Evolutionary conservation across 805 yeast species (phyloP).

Genomic region (Saccharomycopsis amapae): DNA sequence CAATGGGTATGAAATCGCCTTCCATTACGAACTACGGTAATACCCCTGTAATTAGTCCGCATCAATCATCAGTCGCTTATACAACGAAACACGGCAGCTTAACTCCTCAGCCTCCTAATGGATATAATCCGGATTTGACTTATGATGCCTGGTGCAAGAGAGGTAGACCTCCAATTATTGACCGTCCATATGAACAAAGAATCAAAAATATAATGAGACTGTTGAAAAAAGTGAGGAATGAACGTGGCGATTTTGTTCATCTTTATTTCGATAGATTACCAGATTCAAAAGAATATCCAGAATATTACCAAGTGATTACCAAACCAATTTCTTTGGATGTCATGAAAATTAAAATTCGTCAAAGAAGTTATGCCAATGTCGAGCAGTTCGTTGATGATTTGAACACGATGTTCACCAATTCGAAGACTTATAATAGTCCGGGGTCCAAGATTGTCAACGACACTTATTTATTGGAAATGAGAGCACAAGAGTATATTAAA

Average conservation of each 20-base stretch:
- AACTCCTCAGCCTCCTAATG: constrained; percentile 1
- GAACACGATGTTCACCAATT: constrained; percentile 65
- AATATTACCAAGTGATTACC: constrained; percentile 41
- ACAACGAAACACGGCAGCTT: background rate
- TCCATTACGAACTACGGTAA: constrained; percentile 1
- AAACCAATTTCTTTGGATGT: constrained; percentile 65
- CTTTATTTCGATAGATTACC: constrained; percentile 77
- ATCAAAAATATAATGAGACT: constrained; percentile 81
- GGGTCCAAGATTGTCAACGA: constrained; percentile 53
- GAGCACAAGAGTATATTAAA: constrained; percentile 49
- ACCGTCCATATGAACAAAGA: constrained; percentile 85
- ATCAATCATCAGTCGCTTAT: background rate
- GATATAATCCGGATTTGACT: constrained; percentile 9
- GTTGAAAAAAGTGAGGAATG: constrained; percentile 63
- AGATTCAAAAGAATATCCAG: constrained; percentile 43
- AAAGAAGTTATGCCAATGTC: constrained; percentile 71
- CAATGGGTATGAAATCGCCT: background rate
- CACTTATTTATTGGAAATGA: constrained; percentile 54
- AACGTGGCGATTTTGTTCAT: constrained; percentile 44
- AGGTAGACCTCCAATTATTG: constrained; percentile 88
- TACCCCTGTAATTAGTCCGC: background rate
- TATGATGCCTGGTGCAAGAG: constrained; percentile 46
- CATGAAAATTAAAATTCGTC: constrained; percentile 76
- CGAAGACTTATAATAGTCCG: constrained; percentile 55
- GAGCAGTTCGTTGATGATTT: constrained; percentile 74